These are phyloP conservation scores for Epipyxis sp. DNA, from an alignment of 108 stramenopile genomes.

Conservation along the genomic window DNA sequence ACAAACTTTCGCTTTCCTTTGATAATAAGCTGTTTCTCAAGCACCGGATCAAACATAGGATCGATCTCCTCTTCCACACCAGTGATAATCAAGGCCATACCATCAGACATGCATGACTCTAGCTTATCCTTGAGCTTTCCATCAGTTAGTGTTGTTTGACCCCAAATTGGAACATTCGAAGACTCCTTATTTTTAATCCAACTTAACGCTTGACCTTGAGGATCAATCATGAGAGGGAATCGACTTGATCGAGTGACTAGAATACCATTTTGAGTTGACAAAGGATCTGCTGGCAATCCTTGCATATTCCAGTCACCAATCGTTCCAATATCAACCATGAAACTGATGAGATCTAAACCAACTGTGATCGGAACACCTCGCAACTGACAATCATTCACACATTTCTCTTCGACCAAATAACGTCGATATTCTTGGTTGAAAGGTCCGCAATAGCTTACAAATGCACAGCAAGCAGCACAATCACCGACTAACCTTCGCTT, in stretches of 20 bases:
- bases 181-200: conserved; percentile 79
- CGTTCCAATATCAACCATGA: conserved; percentile 76
- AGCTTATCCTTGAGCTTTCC: conserved; percentile 77
- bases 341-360: conserved; percentile 71
- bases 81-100: conserved; percentile 70
- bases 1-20: conserved; percentile 74
- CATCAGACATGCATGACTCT: conserved; percentile 78
- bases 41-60: conserved; percentile 83
- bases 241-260: conserved; percentile 78
- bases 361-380: conserved; percentile 72
- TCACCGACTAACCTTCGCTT: conserved; percentile 79
- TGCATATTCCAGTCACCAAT: conserved; percentile 84
- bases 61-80: conserved; percentile 85
- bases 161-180: conserved; percentile 62
- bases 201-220: conserved; percentile 79
- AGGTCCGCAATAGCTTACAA: conserved; percentile 81
- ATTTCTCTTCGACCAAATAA: conserved; percentile 74
- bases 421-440: conserved; percentile 81
- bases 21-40: conserved; percentile 73
- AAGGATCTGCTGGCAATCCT: conserved; percentile 78
- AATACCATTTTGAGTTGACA: conserved; percentile 84
- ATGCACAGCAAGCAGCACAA: conserved; percentile 79
- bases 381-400: conserved; percentile 65
- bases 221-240: conserved; percentile 78
- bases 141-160: conserved; percentile 60